Evolutionary conservation across 192 early-diverging fungal genomes (phyloP).

Genomic region (Dissophora ornata): DNA sequence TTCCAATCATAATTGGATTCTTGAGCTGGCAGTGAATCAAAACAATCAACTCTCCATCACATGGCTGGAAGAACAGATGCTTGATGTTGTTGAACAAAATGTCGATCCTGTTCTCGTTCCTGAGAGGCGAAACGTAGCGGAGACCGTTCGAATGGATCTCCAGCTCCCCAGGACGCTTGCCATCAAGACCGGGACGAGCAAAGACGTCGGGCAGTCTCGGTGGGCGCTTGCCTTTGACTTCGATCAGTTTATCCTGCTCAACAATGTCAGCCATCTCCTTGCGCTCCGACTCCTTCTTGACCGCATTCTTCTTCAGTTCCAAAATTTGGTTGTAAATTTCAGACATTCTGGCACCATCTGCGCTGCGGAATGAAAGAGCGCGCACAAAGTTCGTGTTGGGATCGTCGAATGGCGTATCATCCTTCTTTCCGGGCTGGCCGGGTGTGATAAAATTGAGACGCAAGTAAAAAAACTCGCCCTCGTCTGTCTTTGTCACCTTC

Average conservation of each 20-base stretch:
- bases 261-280: conserved; percentile 97
- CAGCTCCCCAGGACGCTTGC: conserved; percentile 95
- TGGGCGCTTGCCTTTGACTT: conserved; percentile 76
- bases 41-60: conserved; percentile 96
- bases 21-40: conserved; percentile 95
- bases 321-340: conserved; percentile 89
- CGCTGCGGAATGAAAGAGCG: conserved; percentile 90
- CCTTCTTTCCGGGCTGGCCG: conserved; percentile 94
- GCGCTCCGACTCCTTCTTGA: conserved; percentile 92
- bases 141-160: conserved; percentile 98
- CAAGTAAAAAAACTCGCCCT: conserved; percentile 89
- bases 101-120: conserved; percentile 78
- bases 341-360: conserved; percentile 82
- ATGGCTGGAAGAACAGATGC: conserved; percentile 98
- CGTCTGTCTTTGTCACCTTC: conserved; percentile 93
- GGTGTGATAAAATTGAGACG: conserved; percentile 97
- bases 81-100: conserved; percentile 98
- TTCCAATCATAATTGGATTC: conserved; percentile 97
- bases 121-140: conserved; percentile 85
- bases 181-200: conserved; percentile 89
- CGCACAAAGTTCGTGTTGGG: conserved; percentile 90
- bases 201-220: conserved; percentile 89
- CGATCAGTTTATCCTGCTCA: conserved; percentile 89
- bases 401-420: conserved; percentile 88
- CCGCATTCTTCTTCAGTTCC: conserved; percentile 91